Percentiles rank a stretch among this genome's conserved stretches.
Conservation (phyloP, 257 asterid genomes). For the Ligustrum vulgare region DNA sequence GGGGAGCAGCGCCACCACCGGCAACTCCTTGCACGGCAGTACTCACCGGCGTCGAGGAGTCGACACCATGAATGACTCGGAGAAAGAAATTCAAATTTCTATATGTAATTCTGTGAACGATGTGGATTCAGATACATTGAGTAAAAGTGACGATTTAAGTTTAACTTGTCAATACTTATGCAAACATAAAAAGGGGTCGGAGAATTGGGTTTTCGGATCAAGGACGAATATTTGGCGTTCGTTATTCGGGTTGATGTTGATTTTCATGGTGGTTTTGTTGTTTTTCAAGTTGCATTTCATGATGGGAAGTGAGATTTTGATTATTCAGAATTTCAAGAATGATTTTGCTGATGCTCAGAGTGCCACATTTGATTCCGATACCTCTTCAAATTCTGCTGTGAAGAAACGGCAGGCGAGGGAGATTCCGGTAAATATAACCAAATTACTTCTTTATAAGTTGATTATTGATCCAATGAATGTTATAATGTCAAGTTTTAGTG, state of each 20-base stretch:
- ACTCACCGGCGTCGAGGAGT: slow-evolving; percentile 39
- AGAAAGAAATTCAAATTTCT: slow-evolving; percentile 8
- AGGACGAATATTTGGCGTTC: slow-evolving; percentile 6
- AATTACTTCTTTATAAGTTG: not conserved
- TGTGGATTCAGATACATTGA: slow-evolving; percentile 17
- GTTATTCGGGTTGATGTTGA: not conserved
- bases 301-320: slow-evolving; percentile 20
- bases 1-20: slow-evolving; percentile 21
- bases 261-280: not conserved
- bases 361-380: slow-evolving; percentile 33
- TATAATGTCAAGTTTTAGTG: not conserved
- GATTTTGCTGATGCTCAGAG: slow-evolving; percentile 37
- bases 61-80: slow-evolving; percentile 21
- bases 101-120: slow-evolving; percentile 1
- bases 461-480: too few species aligned
- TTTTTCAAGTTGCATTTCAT: not conserved
- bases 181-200: not conserved
- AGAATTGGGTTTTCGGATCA: not conserved
- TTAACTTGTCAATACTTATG: not conserved
- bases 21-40: not conserved
- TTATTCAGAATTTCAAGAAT: slow-evolving; percentile 25
- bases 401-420: slow-evolving; percentile 34
- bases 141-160: not conserved
- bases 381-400: slow-evolving; percentile 23
- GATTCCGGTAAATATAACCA: slow-evolving; percentile 37